Evolutionary conservation across 805 yeast species (phyloP), one percentile per base, ranked within the genome.

Genomic region (Myxozyma melibiosi): DNA sequence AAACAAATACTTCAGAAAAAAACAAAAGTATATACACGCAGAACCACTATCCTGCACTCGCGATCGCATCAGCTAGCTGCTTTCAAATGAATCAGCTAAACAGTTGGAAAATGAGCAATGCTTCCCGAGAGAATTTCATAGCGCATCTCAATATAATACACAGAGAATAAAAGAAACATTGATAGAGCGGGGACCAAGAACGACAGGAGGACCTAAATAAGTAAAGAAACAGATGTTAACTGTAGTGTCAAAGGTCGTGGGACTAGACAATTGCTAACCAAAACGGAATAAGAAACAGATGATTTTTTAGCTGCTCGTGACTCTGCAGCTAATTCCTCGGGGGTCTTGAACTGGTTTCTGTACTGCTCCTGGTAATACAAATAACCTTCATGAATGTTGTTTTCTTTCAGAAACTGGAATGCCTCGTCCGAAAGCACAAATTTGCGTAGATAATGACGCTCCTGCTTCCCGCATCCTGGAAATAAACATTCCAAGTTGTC

Each of bases 161-260:
- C 40, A 2, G 33, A 14, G 31, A 45, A 20, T n/a, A 45, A 22
- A 9, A 45, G 33, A 8, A 45, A 7, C 3, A 34, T 34, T 14
- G 50, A 45, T 31, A 45, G 9, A 11, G 31, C 41, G n/a, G 50
- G 50, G 40, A 45, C 34, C 1, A 24, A 35, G 20, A 45, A 34
- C n/a, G 41, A 30, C 13, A 45, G 20, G 11, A 45, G 24, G 6
- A 24, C 28, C 40, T 34, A 33, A 33, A n/a, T 16, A 24, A 8
- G 20, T 18, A 20, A 22, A 20, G 3, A 18, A 38, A 27, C 9
- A 3, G 14, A 38, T 38, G 7, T 9, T 4, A 18, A 38, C n/a
- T n/a, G n/a, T n/a, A n/a, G n/a, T n/a, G n/a, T n/a, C n/a, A n/a
- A n/a, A n/a, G n/a, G n/a, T n/a, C n/a, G n/a, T n/a, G n/a, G n/a